These are phyloP conservation scores for Osmozyma mogii DNA, from an alignment of 805 yeast species.

Conservation along the genomic window DNA sequence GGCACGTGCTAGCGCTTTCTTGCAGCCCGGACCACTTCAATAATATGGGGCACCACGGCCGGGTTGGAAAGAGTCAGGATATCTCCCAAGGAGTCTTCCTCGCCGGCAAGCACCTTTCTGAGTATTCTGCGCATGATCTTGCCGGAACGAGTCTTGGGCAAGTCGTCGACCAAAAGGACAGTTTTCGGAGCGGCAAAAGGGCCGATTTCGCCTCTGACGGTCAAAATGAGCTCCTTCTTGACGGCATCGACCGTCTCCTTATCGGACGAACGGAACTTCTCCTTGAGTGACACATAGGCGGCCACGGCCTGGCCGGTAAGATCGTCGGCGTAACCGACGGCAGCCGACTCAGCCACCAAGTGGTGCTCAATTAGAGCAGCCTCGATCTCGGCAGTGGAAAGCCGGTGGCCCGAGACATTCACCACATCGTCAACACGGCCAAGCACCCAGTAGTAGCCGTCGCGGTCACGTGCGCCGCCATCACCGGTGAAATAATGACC, in stretches of 20 bases:
- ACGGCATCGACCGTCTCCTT: conserved; percentile 34
- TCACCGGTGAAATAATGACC: conserved; percentile 84
- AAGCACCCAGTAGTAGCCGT: conserved; percentile 78
- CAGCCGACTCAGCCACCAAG: conserved; percentile 71
- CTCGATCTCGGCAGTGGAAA: conserved; percentile 86
- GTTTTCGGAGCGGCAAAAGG: conserved; percentile 83
- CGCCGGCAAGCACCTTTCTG: conserved; percentile 67
- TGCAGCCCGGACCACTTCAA: conserved; percentile 50
- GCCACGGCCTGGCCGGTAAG: conserved; percentile 83
- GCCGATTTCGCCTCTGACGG: conserved; percentile 73
- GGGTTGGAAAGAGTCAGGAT: conserved; percentile 73
- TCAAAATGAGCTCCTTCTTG: conserved; percentile 57
- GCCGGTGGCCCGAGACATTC: conserved; percentile 78
- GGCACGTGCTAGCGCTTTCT: too few relatives aligned
- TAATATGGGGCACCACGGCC: conserved; percentile 70
- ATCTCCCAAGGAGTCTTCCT: conserved; percentile 78
- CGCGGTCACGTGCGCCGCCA: conserved; percentile 81
- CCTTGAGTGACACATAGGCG: conserved; percentile 71
- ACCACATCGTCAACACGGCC: conserved; percentile 89
- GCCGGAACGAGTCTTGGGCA: conserved; percentile 83
- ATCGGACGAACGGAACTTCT: conserved; percentile 28
- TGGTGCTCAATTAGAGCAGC: conserved; percentile 71
- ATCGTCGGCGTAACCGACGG: conserved; percentile 76
- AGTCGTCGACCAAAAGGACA: conserved; percentile 63
- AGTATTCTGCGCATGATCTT: conserved; percentile 82